Conservation (phyloP, 2,329 filamentous ascomycete species). For the Malbranchea zuffiana region DNA sequence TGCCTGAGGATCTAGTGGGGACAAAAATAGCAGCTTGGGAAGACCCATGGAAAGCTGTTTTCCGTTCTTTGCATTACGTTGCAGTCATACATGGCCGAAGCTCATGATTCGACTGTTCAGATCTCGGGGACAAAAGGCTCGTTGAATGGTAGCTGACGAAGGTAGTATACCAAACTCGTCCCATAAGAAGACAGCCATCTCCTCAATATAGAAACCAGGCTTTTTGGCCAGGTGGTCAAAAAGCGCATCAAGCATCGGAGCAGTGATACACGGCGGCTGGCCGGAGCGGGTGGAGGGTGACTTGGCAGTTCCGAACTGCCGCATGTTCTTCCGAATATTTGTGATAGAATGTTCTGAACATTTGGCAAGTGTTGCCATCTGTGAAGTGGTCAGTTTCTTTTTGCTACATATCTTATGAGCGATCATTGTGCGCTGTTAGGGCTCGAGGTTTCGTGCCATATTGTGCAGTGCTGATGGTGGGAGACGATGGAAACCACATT, state of each 20-base stretch:
- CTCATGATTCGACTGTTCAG: no score
- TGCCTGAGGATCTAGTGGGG: no score
- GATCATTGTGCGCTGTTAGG: slow-evolving; percentile 15
- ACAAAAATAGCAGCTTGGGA: no score
- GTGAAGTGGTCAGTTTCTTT: slow-evolving; percentile 14
- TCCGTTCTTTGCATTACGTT: no score
- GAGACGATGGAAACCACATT: no score
- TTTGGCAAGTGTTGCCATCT: slow-evolving; percentile 14
- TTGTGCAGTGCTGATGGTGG: no score
- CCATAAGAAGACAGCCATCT: slow-evolving; percentile 18
- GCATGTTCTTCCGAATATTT: slow-evolving; percentile 12
- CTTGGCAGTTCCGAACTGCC: slow-evolving; percentile 12
- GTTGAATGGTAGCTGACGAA: slow-evolving; percentile 17
- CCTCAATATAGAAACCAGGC: slow-evolving; percentile 19
- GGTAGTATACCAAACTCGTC: slow-evolving; percentile 17
- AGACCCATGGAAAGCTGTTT: no score
- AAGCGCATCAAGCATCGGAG: slow-evolving; percentile 19
- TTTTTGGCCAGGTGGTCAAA: slow-evolving; percentile 19
- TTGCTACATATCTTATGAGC: slow-evolving; percentile 13
- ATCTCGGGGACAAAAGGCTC: slow-evolving; percentile 17
- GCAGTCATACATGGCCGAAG: no score
- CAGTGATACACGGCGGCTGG: slow-evolving; percentile 18
- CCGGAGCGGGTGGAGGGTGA: slow-evolving; percentile 17
- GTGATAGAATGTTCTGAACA: slow-evolving; percentile 15
- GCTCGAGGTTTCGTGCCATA: no score